phyloP scores from a whole-genome alignment of 805 yeast species.

The Candida silvatica region DNA sequence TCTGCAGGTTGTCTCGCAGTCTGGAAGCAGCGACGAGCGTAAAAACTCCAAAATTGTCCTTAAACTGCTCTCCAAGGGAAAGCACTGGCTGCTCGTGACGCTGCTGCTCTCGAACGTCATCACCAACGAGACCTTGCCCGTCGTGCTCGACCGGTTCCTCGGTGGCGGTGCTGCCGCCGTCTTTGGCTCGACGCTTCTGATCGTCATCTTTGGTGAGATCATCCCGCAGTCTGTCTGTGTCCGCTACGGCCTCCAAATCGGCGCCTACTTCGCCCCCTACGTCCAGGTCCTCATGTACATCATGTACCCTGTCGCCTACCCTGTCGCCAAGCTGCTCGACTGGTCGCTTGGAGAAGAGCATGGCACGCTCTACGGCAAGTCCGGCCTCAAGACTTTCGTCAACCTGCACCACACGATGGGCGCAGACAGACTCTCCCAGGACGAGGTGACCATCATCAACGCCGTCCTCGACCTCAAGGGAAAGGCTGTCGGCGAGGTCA shows the following conservation, averaged over 20 bases:
- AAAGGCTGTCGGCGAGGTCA: slow-evolving; percentile 74
- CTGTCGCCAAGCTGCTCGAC: slow-evolving; percentile 77
- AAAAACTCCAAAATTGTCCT: slow-evolving; percentile 66
- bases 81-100: slow-evolving; percentile 95
- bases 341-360: slow-evolving; percentile 87
- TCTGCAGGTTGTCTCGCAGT: slow-evolving; percentile 77
- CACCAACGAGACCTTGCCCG: slow-evolving; percentile 91
- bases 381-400: slow-evolving; percentile 88
- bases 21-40: slow-evolving; percentile 72
- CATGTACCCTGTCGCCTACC: slow-evolving; percentile 90
- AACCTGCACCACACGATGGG: slow-evolving; percentile 93
- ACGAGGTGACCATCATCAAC: slow-evolving; percentile 91
- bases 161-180: slow-evolving; percentile 99
- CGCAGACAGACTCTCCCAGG: slow-evolving; percentile 84
- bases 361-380: slow-evolving; percentile 88
- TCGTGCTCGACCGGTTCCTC: slow-evolving; percentile 81
- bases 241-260: slow-evolving; percentile 84
- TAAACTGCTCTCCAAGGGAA: slow-evolving; percentile 65
- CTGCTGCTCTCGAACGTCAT: slow-evolving; percentile 78
- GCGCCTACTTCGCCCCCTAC: slow-evolving; percentile 85
- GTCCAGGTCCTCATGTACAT: slow-evolving; percentile 77
- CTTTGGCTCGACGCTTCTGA: slow-evolving; percentile 83
- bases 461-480: slow-evolving; percentile 93
- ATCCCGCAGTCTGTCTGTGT: slow-evolving; percentile 94
- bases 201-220: slow-evolving; percentile 92